Evolutionary conservation across 2,329 filamentous ascomycete species (phyloP).

Genomic region (Anthostomella pinea): DNA sequence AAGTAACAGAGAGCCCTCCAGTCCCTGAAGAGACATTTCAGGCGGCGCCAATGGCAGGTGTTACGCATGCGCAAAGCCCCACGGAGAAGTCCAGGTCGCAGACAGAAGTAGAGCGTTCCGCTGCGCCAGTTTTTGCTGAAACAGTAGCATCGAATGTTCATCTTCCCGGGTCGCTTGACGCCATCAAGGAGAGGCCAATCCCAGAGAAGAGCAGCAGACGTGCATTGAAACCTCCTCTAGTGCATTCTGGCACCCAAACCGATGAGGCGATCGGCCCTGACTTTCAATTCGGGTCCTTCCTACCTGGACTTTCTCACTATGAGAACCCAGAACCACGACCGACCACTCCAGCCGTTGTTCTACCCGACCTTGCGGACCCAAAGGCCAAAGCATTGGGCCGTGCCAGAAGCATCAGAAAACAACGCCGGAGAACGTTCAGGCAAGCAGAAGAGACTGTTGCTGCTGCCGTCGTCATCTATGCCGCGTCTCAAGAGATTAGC

Average conservation of each 20-base stretch:
- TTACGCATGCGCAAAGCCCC: too few species aligned
- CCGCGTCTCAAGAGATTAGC: constrained; percentile 47
- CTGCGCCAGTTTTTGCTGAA: constrained; percentile 11
- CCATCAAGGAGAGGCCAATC: constrained; percentile 15
- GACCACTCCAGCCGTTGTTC: constrained; percentile 45
- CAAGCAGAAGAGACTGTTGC: constrained; percentile 52
- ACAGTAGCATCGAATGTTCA: constrained; percentile 12
- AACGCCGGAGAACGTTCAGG: constrained; percentile 43
- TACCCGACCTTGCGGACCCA: constrained; percentile 41
- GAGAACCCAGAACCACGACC: constrained; percentile 35
- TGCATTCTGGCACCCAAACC: constrained; percentile 31
- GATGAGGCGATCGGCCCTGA: constrained; percentile 15
- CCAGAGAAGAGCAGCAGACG: constrained; percentile 20
- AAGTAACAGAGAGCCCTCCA: too few species aligned
- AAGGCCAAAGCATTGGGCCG: constrained; percentile 39
- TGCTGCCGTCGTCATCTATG: constrained; percentile 53
- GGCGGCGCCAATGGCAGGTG: too few species aligned
- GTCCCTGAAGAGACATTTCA: too few species aligned
- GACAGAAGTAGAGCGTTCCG: constrained; percentile 1
- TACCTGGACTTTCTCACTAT: constrained; percentile 13
- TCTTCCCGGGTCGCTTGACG: constrained; percentile 19
- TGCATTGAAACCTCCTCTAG: constrained; percentile 18
- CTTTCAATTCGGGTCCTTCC: background rate
- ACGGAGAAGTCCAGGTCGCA: too few species aligned
- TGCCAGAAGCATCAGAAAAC: constrained; percentile 43